A percentile compares a stretch with the other conserved stretches of the same genome.
phyloP scores from a whole-genome alignment of 2,329 filamentous ascomycete species.

The Aschersonia sp. region DNA sequence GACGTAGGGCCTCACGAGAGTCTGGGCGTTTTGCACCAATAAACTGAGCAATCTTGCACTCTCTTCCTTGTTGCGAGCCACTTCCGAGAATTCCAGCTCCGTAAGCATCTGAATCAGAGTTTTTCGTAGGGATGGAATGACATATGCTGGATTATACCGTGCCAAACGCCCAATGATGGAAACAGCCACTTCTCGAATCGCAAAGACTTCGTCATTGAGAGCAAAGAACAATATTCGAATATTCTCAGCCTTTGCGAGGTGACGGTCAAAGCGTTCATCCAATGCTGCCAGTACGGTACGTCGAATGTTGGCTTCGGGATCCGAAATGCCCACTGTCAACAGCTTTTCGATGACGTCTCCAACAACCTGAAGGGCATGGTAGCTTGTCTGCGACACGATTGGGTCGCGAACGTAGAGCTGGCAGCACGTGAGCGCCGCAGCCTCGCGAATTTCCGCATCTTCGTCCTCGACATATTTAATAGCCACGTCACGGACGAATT shows the following conservation, averaged over 20 bases:
- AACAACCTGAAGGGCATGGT: conserved; percentile 92
- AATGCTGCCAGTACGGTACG: conserved; percentile 78
- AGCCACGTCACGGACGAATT: conserved; percentile 95
- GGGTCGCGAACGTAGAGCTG: conserved; percentile 95
- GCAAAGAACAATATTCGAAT: conserved; percentile 91
- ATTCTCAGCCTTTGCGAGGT: conserved; percentile 95
- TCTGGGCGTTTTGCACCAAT: conserved; percentile 83
- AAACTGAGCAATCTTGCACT: conserved; percentile 87
- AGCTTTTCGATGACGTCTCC: conserved; percentile 96
- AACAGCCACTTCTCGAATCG: conserved; percentile 87
- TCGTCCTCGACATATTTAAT: conserved; percentile 98
- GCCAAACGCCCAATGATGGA: conserved; percentile 91
- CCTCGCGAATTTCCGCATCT: conserved; percentile 83
- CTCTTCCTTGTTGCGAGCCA: conserved; percentile 87
- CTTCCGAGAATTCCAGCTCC: conserved; percentile 91
- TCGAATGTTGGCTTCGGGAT: conserved; percentile 79
- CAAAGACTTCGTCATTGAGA: conserved; percentile 86
- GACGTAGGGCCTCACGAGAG: conserved; percentile 89
- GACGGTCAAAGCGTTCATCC: conserved; percentile 86
- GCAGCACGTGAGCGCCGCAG: conserved; percentile 90
- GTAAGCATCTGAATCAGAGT: conserved; percentile 92
- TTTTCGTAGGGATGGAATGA: conserved; percentile 90
- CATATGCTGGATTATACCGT: conserved; percentile 85
- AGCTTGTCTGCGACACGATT: conserved; percentile 94
- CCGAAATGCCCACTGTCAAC: conserved; percentile 85